Base-by-base conservation (phyloP, 306 rosid species). In the Dryas alaskensis region DNA sequence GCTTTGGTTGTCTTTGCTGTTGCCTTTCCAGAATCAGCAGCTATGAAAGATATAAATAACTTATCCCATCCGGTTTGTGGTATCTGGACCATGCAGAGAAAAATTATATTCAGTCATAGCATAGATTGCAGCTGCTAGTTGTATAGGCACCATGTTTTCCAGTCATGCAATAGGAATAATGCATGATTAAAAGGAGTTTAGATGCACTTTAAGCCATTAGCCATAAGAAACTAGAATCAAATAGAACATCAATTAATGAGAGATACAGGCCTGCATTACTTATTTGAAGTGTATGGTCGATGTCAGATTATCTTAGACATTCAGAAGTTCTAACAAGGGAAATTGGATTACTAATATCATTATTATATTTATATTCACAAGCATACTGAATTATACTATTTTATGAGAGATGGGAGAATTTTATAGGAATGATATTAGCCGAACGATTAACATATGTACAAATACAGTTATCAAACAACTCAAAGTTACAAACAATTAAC, bases 41-140 rank as follows among this genome's bases (percentile, higher is more conserved):
- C 92, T 75, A 88, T 76, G 77, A 88, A 87, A 70, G 98, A 90
- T 81, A 95, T 86, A 80, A 88, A 92, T 78, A 95, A 77, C 76
- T 95, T 95, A 84, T 95, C 99, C 99, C 99, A 92, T 82, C 99
- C 99, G 13, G 87, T 79, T 82, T 84, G 99, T 53, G 98, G 99
- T 84, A 95, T 89, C 99, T 95, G 81, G 72, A 86, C 73, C 79
- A 72, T 64, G 13, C 37, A 83, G 53, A 68, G 74, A 69, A 75
- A 70, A 42, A 72, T 63, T 78, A 60, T 43, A 44, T 62, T 85
- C 79, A 82, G 79, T 69, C 66, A n/a, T 67, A 70, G 60, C 72
- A 71, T 69, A 77, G 50, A 82, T 69, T 79, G 64, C 50, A 70
- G 70, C 60, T 57, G 63, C 60, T 10, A 53, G 54, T 67, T 61